Evolutionary conservation across 129 eudicot species (phyloP), one percentile per base, ranked within the genome.

Genomic region (Deinandra increscens): DNA sequence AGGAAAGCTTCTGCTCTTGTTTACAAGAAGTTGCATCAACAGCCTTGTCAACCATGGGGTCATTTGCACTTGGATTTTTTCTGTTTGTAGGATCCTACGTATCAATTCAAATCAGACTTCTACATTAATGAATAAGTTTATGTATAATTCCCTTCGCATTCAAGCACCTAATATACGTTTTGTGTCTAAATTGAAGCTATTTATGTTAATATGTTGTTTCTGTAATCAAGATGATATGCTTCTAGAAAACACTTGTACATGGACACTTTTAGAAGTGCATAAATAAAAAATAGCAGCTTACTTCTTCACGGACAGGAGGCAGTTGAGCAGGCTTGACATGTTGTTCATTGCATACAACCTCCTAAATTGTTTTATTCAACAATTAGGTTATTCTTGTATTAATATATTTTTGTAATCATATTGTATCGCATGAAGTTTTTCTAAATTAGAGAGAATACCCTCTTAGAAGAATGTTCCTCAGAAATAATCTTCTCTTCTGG

Each of bases 1-100:
- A 15, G 49, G 79, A 59, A 44, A 64, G 61, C 34, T 63, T 80
- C 41, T 76, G 64, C 10, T 17, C 64, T 9, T 73, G 53, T 70
- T 84, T 88, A 18, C 50, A 65, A 79, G 84, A 77, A 77, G 79
- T 34, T 56, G 76, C 67, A 81, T 81, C 78, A 33, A 85, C 81
- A 46, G 81, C 69, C 79, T 88, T 92, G 75, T 83, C 98, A 64
- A 92, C 86, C 75, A 76, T 66, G 4, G 86, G 88, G 17, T 79
- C 70, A 43, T 61, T 34, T 45, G 26, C 69, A 62, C 7, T 34
- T 9, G 53, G 69, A 9, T 45, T 17, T 13, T 59, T 78, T 33
- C 63, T 77, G 78, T 36, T 75, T 34, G 20, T 14, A 31, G 43
- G 38, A 48, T 61, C 81, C 88, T 87, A 78, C 56, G 65, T 38